Evolutionary conservation across 176 grass and related monocot species (phyloP).

Genomic region (Aegilops tauschii): DNA sequence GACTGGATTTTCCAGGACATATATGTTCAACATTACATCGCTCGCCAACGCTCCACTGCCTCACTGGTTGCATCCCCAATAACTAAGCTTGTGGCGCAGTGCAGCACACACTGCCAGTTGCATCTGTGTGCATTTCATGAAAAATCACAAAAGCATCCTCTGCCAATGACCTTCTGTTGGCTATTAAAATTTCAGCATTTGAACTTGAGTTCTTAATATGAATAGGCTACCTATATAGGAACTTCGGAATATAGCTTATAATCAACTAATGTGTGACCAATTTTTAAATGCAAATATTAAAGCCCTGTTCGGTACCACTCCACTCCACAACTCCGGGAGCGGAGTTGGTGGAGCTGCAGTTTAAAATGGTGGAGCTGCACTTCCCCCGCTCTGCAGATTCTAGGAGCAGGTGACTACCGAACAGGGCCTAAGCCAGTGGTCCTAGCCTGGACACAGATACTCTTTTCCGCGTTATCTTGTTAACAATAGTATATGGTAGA

Average conservation of each 20-base stretch:
- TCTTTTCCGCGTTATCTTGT: not conserved
- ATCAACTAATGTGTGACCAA: not conserved
- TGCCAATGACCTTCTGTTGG: conserved; percentile 1
- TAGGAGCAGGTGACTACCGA: no score
- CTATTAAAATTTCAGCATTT: not conserved
- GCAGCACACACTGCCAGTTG: not conserved
- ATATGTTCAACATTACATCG: not conserved
- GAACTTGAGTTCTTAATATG: not conserved
- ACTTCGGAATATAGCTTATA: not conserved
- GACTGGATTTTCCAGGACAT: not conserved
- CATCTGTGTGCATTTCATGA: not conserved
- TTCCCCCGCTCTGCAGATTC: no score
- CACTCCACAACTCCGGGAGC: no score
- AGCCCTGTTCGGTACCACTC: no score
- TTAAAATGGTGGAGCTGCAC: no score
- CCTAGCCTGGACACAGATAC: not conserved
- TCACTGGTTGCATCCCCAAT: conserved; percentile 6
- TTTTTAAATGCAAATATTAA: not conserved
- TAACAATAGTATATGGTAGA: not conserved
- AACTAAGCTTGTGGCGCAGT: not conserved
- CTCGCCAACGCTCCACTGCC: no score
- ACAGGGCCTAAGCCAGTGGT: not conserved
- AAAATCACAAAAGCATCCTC: not conserved
- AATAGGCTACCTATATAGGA: not conserved
- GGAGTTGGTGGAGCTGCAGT: no score